Base-by-base conservation (phyloP, 768 basidiomycete genomes). In the Hypholoma fasciculare region DNA sequence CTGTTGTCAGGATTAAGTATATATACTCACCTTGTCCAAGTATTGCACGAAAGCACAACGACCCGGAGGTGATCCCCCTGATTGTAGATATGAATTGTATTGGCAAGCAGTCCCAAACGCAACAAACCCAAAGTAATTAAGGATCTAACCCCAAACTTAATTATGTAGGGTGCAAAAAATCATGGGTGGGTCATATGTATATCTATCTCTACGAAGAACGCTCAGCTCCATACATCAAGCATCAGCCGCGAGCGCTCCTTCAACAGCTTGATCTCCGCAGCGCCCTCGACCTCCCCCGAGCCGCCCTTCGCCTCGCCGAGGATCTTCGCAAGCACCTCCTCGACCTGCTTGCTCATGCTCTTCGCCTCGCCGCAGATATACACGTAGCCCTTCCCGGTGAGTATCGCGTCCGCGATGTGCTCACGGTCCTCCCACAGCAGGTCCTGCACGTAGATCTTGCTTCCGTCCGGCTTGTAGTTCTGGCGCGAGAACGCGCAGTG, bases 371-470 rank as follows among this genome's bases (percentile, higher is more conserved):
- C 96, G 65, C 96, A 98, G 61, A 98, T 92, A 74, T 98, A 98
- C 2, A 97, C 83, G 72, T 96, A 96, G n/a, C 93, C 97, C 76
- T 98, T 94, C 72, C 93, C 91, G 63, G 92, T 91, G 61, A 97
- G 79, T 64, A 99, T 93, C 16, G 91, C 88, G 56, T 96, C 88
- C 9, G 90, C 92, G 53, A 99, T 82, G 56, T 86, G 82, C 71
- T 87, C 87, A 56, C 87, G 81, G 69, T 94, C 86, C 50, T 98
- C 86, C 91, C 90, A 94, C 11, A 99, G 76, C 57, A 98, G 78
- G 74, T 99, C 94, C 76, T 99, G 97, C n/a, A 99, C 97, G 75
- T 99, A 99, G 68, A 96, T 92, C 81, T 98, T 99, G 80, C 90
- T 80, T 23, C 94, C 91, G 63, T 95, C 94, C 5, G 91, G 84